Evolutionary conservation across 177 flowering plant species (phyloP).

Genomic region (Vitis hybrid): DNA sequence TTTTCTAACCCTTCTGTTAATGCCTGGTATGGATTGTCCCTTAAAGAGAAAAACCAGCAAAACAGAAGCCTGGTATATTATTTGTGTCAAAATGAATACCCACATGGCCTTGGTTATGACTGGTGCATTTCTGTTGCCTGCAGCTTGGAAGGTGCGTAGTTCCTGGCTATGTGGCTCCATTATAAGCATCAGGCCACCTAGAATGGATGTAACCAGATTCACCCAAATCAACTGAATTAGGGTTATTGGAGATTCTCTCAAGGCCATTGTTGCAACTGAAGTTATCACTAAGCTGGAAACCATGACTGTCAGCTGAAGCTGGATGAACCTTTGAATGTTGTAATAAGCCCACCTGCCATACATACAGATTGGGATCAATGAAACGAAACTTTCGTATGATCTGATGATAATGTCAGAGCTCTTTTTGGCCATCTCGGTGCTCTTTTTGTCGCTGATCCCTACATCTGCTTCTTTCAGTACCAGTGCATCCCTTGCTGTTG

Average conservation of each 20-base stretch:
- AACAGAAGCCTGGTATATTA: constrained; percentile 7
- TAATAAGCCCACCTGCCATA: constrained; percentile 9
- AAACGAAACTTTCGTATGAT: background rate
- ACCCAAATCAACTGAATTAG: constrained; percentile 18
- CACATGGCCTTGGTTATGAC: constrained; percentile 12
- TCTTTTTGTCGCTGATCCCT: background rate
- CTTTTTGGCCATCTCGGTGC: constrained; percentile 13
- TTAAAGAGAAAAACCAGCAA: constrained; percentile 3
- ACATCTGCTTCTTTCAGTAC: constrained; percentile 20
- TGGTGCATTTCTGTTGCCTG: background rate
- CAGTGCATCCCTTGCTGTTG: background rate
- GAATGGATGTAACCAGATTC: constrained; percentile 9
- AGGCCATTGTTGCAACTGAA: constrained; percentile 1
- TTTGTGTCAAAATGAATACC: constrained; percentile 11
- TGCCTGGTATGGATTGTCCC: background rate
- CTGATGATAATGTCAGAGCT: constrained; percentile 8
- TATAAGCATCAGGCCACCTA: constrained; percentile 14
- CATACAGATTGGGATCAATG: background rate
- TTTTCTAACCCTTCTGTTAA: background rate
- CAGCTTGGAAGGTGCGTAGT: background rate
- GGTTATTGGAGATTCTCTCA: constrained; percentile 8
- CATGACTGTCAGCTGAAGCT: constrained; percentile 16
- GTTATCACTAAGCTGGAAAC: constrained; percentile 14
- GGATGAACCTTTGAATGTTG: constrained; percentile 20
- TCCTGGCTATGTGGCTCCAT: constrained; percentile 6